These are phyloP conservation scores for Xylaria nigripes DNA, from an alignment of 495 filamentous ascomycete genomes.

Conservation along the genomic window DNA sequence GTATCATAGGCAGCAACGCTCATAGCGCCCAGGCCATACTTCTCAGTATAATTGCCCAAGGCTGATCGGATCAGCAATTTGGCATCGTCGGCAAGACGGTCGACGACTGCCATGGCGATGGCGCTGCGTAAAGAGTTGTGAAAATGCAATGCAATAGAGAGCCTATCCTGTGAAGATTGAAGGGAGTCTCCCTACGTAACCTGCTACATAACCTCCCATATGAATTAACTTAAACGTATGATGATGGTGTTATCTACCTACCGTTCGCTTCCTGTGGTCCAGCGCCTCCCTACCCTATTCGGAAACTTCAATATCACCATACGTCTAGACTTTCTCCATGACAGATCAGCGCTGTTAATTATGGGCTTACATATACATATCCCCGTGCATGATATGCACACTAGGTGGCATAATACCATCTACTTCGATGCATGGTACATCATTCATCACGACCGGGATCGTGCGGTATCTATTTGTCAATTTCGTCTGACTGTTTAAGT, in stretches of 20 bases:
- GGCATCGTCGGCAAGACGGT: constrained; percentile 10
- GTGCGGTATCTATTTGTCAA: constrained; percentile 8
- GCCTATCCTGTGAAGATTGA: no score
- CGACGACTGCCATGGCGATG: constrained; percentile 2
- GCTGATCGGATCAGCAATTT: constrained; percentile 9
- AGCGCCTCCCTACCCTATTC: neutral
- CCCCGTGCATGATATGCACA: no score
- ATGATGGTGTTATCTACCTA: constrained; percentile 12
- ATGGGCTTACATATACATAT: no score
- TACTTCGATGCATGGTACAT: no score
- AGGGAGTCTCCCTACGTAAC: no score
- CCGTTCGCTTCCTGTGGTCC: neutral
- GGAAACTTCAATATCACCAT: constrained; percentile 8
- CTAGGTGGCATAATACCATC: no score
- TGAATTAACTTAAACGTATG: constrained; percentile 2
- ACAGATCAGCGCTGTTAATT: constrained; percentile 1
- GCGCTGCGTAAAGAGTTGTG: neutral
- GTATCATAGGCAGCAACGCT: constrained; percentile 35
- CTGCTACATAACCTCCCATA: no score
- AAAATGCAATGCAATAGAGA: no score
- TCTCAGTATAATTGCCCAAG: constrained; percentile 9
- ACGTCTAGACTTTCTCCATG: neutral
- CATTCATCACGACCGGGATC: neutral
- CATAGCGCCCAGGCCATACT: constrained; percentile 12
- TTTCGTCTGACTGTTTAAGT: constrained; percentile 8